Evolutionary conservation across 2,329 filamentous ascomycete species (phyloP).

Genomic region (Fusarium sp.): DNA sequence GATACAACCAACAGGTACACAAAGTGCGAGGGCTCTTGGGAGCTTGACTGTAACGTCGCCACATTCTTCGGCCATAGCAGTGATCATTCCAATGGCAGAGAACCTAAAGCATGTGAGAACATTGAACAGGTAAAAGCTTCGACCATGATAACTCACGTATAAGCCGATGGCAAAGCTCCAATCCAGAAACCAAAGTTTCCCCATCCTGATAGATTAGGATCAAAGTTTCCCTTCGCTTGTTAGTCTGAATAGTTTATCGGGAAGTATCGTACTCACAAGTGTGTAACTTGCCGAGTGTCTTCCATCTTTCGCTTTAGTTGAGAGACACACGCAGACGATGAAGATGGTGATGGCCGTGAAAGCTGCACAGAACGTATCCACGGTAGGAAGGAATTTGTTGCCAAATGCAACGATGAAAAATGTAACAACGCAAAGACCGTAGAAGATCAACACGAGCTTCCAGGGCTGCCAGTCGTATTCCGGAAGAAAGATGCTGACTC

Average conservation of each 20-base stretch:
- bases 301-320: conserved; percentile 69
- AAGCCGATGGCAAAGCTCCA: conserved; percentile 59
- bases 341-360: conserved; percentile 75
- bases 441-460: conserved; percentile 81
- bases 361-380: conserved; percentile 79
- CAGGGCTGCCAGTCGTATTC: conserved; percentile 69
- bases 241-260: not conserved
- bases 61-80: conserved; percentile 69
- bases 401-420: conserved; percentile 76
- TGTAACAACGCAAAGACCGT: conserved; percentile 70
- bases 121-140: accelerated
- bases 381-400: conserved; percentile 65
- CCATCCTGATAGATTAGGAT: conserved; percentile 75
- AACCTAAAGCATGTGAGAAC: conserved; percentile 32
- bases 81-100: conserved; percentile 63
- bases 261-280: conserved; percentile 17
- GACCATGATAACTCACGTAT: conserved; percentile 37
- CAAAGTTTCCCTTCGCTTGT: conserved; percentile 68
- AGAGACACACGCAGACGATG: conserved; percentile 64
- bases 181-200: conserved; percentile 70
- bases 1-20: conserved; percentile 71
- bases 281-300: conserved; percentile 64
- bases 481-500: conserved; percentile 71
- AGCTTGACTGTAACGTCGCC: conserved; percentile 69
- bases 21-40: conserved; percentile 74